Evolutionary conservation across 2,329 filamentous ascomycete species (phyloP).

Genomic region (Stachybotrys echinatus): DNA sequence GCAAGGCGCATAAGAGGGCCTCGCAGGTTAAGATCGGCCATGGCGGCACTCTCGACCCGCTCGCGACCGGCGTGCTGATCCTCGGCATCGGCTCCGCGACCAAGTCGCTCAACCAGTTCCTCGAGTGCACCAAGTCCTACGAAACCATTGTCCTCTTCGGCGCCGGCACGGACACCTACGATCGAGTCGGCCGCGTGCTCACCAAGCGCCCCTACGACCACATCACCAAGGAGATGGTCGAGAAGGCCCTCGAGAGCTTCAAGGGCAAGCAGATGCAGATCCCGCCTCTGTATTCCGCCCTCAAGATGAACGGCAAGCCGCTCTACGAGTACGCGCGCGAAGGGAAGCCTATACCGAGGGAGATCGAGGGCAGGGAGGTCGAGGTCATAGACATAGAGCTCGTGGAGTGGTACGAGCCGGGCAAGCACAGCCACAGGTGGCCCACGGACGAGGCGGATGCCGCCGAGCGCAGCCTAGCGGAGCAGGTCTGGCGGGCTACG

Average conservation of each 20-base stretch:
- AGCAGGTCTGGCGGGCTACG: slow-evolving; percentile 63
- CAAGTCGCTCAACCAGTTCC: slow-evolving; percentile 72
- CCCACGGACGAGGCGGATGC: slow-evolving; percentile 72
- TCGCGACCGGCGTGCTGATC: slow-evolving; percentile 90
- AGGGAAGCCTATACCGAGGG: slow-evolving; percentile 77
- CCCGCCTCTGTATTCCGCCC: slow-evolving; percentile 86
- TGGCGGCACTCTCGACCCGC: slow-evolving; percentile 89
- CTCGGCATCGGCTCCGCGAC: slow-evolving; percentile 84
- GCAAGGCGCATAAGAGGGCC: slow-evolving; percentile 50
- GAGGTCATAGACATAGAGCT: slow-evolving; percentile 74
- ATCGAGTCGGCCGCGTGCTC: slow-evolving; percentile 78
- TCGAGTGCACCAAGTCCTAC: slow-evolving; percentile 89
- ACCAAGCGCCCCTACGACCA: slow-evolving; percentile 71
- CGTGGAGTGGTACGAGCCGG: slow-evolving; percentile 79
- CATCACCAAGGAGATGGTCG: slow-evolving; percentile 72
- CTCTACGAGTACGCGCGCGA: slow-evolving; percentile 94
- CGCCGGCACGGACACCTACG: slow-evolving; percentile 88
- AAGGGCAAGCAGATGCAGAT: slow-evolving; percentile 82
- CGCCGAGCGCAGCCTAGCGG: slow-evolving; percentile 70
- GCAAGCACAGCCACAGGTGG: slow-evolving; percentile 73
- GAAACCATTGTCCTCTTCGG: slow-evolving; percentile 88
- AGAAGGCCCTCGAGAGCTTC: slow-evolving; percentile 70
- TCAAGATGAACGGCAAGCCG: slow-evolving; percentile 90
- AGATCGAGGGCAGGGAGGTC: slow-evolving; percentile 77
- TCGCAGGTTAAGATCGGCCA: slow-evolving; percentile 89